phyloP scores from a whole-genome alignment of 208 protist genomes.

The Leishmania amazonensis region DNA sequence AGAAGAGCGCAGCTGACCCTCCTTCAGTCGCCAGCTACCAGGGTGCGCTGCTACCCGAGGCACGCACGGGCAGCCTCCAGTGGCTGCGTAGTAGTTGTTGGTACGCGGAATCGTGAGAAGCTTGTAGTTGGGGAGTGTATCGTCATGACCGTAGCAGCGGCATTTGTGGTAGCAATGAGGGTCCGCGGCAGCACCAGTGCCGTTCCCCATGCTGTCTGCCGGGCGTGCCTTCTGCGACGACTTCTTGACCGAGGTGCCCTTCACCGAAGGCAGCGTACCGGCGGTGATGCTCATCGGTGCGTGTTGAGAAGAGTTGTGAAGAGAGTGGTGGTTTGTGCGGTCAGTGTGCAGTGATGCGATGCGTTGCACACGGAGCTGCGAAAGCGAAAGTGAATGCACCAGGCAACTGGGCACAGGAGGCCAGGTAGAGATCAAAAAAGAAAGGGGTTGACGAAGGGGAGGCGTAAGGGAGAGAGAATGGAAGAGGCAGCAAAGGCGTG shows the following conservation, averaged over 20 bases:
- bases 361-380: neutral
- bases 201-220: conserved; percentile 7
- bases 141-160: conserved; percentile 60
- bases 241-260: conserved; percentile 12
- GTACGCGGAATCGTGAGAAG: conserved; percentile 68
- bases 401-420: neutral
- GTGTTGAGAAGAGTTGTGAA: neutral
- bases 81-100: conserved; percentile 80
- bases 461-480: neutral
- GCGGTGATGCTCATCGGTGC: conserved; percentile 16
- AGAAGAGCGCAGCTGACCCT: conserved; percentile 57
- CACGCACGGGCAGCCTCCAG: conserved; percentile 76
- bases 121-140: conserved; percentile 70
- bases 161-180: conserved; percentile 46
- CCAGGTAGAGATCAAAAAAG: neutral
- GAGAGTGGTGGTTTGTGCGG: neutral
- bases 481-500: neutral
- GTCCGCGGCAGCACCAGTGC: neutral
- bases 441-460: neutral
- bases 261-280: conserved; percentile 21
- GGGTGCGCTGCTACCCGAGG: conserved; percentile 66
- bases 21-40: conserved; percentile 68
- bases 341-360: conserved; percentile 3
- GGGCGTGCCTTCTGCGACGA: conserved; percentile 5
- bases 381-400: neutral